A percentile compares a stretch with the other conserved stretches of the same genome.
Conservation (phyloP, 192 early-diverging fungal genomes). For the Phycomyces blakesleeanus region DNA sequence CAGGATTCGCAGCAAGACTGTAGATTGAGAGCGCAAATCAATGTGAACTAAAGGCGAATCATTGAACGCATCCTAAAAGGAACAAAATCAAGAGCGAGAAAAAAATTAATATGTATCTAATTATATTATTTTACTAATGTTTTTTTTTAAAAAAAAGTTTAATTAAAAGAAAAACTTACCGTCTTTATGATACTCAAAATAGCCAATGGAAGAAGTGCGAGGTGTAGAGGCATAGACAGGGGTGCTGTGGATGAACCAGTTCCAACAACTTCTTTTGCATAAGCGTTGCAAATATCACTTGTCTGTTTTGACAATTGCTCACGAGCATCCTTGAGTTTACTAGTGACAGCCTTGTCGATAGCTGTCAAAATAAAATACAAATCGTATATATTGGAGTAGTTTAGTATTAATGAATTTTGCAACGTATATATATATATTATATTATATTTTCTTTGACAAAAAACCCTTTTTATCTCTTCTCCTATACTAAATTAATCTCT, state of each 20-base stretch:
- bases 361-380: constrained; percentile 34
- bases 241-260: constrained; percentile 59
- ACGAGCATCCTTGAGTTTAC: constrained; percentile 77
- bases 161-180: constrained; percentile 32
- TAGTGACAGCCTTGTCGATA: constrained; percentile 67
- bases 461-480: neutral
- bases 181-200: constrained; percentile 70
- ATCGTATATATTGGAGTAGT: too few relatives aligned
- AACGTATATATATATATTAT: too few relatives aligned
- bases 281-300: constrained; percentile 67
- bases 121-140: neutral
- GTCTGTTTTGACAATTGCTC: constrained; percentile 68
- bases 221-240: constrained; percentile 66
- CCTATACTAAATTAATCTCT: neutral
- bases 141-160: neutral
- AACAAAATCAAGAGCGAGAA: constrained; percentile 11
- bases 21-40: constrained; percentile 62
- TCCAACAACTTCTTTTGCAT: constrained; percentile 63
- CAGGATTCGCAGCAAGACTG: constrained; percentile 62
- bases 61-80: constrained; percentile 13
- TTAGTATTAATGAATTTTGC: too few relatives aligned
- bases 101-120: too few relatives aligned
- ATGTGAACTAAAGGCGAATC: constrained; percentile 39
- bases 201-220: constrained; percentile 72
- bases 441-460: too few relatives aligned